phyloP scores from a whole-genome alignment of 495 filamentous ascomycete genomes.

The Penicillium lagena region DNA sequence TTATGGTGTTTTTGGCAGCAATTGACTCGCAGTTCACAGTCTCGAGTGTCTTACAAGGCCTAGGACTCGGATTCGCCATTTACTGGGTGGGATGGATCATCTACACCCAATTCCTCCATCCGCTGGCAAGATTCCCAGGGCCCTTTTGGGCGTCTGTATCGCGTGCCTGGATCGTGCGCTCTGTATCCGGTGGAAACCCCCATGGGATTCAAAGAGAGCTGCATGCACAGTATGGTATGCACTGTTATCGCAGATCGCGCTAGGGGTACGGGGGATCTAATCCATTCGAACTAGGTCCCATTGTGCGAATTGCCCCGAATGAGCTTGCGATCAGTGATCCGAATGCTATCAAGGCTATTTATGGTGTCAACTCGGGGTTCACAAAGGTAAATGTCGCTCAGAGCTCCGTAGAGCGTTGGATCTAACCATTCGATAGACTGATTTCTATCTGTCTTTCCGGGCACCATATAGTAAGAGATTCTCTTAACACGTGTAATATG shows the following conservation, averaged over 20 bases:
- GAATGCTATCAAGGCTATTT: slow-evolving; percentile 19
- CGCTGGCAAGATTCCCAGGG: slow-evolving; percentile 7
- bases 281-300: slow-evolving; percentile 5
- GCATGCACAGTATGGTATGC: slow-evolving; percentile 14
- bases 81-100: slow-evolving; percentile 13
- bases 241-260: background rate
- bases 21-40: too few relatives aligned
- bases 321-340: slow-evolving; percentile 20
- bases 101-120: slow-evolving; percentile 11
- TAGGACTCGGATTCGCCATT: slow-evolving; percentile 1
- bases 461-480: slow-evolving; percentile 8
- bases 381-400: slow-evolving; percentile 5
- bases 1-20: background rate
- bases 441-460: slow-evolving; percentile 11
- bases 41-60: background rate
- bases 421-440: slow-evolving; percentile 1
- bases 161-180: slow-evolving; percentile 8
- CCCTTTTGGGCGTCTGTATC: slow-evolving; percentile 8
- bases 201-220: slow-evolving; percentile 9
- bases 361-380: slow-evolving; percentile 17
- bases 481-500: background rate
- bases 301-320: slow-evolving; percentile 26
- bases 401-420: background rate
- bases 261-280: background rate
- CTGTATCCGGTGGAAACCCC: slow-evolving; percentile 3